Evolutionary conservation across 2,329 filamentous ascomycete genomes (phyloP).

Genomic region (Botrytis tulipae): DNA sequence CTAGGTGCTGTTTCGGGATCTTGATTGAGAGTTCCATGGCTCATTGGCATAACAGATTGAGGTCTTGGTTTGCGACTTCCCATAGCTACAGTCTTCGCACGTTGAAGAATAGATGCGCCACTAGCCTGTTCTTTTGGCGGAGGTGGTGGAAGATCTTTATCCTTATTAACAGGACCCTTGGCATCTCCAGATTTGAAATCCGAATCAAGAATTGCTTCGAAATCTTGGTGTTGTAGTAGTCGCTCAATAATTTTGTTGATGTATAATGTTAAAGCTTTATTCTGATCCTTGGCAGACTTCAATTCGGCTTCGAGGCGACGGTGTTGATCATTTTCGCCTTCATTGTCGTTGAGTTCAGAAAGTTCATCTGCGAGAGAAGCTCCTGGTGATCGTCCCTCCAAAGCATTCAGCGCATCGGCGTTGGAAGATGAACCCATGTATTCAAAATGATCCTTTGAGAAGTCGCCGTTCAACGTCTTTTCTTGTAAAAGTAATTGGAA

Average conservation of each 20-base stretch:
- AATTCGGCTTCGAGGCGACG: conserved; percentile 76
- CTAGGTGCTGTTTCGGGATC: conserved; percentile 74
- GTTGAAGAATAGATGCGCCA: conserved; percentile 54
- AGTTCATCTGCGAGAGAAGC: conserved; percentile 86
- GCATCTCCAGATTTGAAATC: conserved; percentile 49
- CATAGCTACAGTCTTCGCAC: conserved; percentile 59
- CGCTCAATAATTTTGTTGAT: conserved; percentile 99
- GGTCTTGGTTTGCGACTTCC: conserved; percentile 48
- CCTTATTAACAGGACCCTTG: conserved; percentile 40
- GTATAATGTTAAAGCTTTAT: conserved; percentile 95
- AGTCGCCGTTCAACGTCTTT: conserved; percentile 92
- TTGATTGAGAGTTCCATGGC: conserved; percentile 46
- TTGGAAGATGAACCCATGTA: conserved; percentile 56
- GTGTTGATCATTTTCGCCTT: conserved; percentile 59
- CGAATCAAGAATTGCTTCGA: conserved; percentile 85
- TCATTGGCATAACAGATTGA: conserved; percentile 54
- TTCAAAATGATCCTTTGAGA: conserved; percentile 72
- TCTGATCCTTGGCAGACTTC: conserved; percentile 81
- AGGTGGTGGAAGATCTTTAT: conserved; percentile 83
- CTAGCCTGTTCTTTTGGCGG: conserved; percentile 49
- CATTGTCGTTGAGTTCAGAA: conserved; percentile 56
- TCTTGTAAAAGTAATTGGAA: conserved; percentile 94
- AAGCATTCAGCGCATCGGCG: conserved; percentile 61
- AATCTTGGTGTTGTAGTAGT: conserved; percentile 89
- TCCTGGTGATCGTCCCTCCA: conserved; percentile 53